Conservation (phyloP, 352 stramenopile species). For the Phytophthora capsici region DNA sequence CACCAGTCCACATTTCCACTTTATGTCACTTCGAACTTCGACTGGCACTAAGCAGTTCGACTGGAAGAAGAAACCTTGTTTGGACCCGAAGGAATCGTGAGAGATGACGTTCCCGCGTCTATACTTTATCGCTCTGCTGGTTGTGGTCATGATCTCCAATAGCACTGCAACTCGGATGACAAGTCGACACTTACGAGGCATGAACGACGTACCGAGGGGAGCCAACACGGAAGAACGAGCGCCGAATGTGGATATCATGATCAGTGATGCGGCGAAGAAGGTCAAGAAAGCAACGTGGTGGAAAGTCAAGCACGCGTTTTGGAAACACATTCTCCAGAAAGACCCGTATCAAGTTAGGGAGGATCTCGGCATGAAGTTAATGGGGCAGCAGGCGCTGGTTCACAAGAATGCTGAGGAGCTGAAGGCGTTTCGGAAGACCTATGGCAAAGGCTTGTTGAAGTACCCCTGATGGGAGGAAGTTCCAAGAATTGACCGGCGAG, state of each 20-base stretch:
- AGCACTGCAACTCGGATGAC: no score
- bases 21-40: neutral
- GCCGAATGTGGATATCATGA: slow-evolving; percentile 3
- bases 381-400: neutral
- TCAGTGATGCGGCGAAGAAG: slow-evolving; percentile 7
- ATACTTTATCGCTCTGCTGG: no score
- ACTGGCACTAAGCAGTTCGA: neutral
- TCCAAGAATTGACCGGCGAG: no score
- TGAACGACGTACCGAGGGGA: no score
- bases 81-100: no score
- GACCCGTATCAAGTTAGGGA: neutral
- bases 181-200: no score
- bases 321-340: neutral
- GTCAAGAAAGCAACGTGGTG: neutral
- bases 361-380: neutral
- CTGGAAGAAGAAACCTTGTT: no score
- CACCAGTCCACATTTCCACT: no score
- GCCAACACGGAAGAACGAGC: neutral
- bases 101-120: no score
- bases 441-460: slow-evolving; percentile 1
- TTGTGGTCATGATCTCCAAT: no score
- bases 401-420: slow-evolving; percentile 1
- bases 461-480: neutral
- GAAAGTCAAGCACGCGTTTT: slow-evolving; percentile 1
- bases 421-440: neutral